phyloP scores from a whole-genome alignment of 495 filamentous ascomycete species.

The Recurvomyces mirabilis region DNA sequence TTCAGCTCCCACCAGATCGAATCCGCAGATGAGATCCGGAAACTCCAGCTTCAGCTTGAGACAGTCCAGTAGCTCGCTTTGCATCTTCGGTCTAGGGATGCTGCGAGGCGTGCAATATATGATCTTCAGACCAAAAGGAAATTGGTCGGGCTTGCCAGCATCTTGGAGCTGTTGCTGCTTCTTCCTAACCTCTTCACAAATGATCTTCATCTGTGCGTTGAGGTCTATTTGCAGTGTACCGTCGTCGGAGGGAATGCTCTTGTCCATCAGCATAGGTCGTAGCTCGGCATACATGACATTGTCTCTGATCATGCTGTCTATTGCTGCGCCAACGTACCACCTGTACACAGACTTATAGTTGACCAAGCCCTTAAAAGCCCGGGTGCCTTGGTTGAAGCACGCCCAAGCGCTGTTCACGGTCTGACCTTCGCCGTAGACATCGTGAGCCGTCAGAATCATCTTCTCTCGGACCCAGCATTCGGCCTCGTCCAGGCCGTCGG shows the following conservation, averaged over 20 bases:
- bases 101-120: slow-evolving; percentile 33
- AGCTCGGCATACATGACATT: slow-evolving; percentile 33
- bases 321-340: slow-evolving; percentile 31
- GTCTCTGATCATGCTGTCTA: slow-evolving; percentile 31
- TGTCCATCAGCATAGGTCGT: slow-evolving; percentile 33
- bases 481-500: slow-evolving; percentile 6
- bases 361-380: slow-evolving; percentile 31
- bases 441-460: slow-evolving; percentile 13
- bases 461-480: slow-evolving; percentile 18
- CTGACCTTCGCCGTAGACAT: slow-evolving; percentile 1
- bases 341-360: slow-evolving; percentile 29
- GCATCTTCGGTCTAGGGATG: slow-evolving; percentile 26
- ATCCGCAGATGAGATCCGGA: slow-evolving; percentile 32
- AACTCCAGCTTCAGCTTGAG: slow-evolving; percentile 38
- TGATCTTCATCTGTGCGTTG: slow-evolving; percentile 29
- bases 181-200: slow-evolving; percentile 23
- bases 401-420: slow-evolving; percentile 29
- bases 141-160: slow-evolving; percentile 18
- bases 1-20: slow-evolving; percentile 35
- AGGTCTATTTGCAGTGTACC: slow-evolving; percentile 20
- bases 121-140: slow-evolving; percentile 33
- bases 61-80: slow-evolving; percentile 29
- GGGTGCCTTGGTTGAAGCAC: slow-evolving; percentile 32
- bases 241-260: slow-evolving; percentile 27
- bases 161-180: slow-evolving; percentile 23